phyloP scores from a whole-genome alignment of 306 rosid species.

The Cicer yamashitae region DNA sequence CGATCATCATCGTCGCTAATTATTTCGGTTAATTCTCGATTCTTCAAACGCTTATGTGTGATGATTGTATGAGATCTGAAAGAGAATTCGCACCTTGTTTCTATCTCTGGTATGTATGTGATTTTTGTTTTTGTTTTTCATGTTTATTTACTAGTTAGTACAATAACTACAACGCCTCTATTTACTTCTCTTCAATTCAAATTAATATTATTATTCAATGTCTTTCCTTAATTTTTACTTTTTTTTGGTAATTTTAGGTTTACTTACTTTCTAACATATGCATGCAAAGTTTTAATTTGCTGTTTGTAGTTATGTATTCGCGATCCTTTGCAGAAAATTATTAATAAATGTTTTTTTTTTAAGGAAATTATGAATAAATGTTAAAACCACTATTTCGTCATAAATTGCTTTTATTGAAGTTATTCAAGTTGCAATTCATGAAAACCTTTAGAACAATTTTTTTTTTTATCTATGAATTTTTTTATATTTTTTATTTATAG shows the following conservation, averaged over 20 bases:
- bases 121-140: not conserved
- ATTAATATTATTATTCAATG: conserved; percentile 3
- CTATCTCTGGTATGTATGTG: not conserved
- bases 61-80: conserved; percentile 40
- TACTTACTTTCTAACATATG: not conserved
- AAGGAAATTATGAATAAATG: not conserved
- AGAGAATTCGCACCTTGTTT: conserved; percentile 10
- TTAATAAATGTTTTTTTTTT: not conserved
- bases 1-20: conserved; percentile 15
- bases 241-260: conserved; percentile 11
- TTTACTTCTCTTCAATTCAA: conserved; percentile 7
- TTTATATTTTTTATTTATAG: not conserved
- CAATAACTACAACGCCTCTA: not conserved
- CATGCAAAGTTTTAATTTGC: conserved; percentile 13
- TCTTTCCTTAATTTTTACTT: not conserved
- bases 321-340: not conserved
- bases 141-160: not conserved
- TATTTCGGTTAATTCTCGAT: conserved; percentile 7
- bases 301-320: not conserved
- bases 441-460: not conserved
- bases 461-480: not conserved
- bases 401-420: not conserved
- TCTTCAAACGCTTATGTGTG: not conserved
- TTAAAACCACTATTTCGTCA: not conserved
- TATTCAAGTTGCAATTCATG: conserved; percentile 24